phyloP scores from a whole-genome alignment of 1,139 yeast species.

The Zygosaccharomyces pseudobailii region DNA sequence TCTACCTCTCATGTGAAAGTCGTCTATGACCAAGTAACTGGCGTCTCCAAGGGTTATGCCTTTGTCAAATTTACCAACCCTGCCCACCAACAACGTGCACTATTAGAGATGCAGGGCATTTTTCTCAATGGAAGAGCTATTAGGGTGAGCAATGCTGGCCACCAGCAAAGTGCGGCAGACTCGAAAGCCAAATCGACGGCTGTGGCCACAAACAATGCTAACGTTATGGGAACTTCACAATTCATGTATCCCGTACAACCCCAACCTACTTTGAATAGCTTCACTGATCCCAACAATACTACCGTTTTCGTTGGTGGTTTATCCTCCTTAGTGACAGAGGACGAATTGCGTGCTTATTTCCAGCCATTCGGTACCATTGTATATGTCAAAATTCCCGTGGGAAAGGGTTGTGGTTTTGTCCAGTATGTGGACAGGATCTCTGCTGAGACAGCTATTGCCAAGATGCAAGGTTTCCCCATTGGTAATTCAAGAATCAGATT shows the following conservation, averaged over 20 bases:
- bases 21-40: conserved; percentile 71
- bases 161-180: conserved; percentile 7
- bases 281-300: conserved; percentile 61
- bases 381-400: conserved; percentile 65
- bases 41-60: conserved; percentile 71
- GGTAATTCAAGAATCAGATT: conserved; percentile 64
- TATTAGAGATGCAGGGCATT: conserved; percentile 68
- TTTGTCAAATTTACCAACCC: conserved; percentile 66
- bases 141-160: conserved; percentile 64
- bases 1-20: conserved; percentile 66
- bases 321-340: conserved; percentile 54
- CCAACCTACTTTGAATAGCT: conserved; percentile 44
- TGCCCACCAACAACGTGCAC: conserved; percentile 58
- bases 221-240: conserved; percentile 13
- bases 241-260: conserved; percentile 26
- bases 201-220: not conserved
- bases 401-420: conserved; percentile 69
- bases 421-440: conserved; percentile 58
- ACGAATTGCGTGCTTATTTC: conserved; percentile 55
- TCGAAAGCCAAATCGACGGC: conserved; percentile 1
- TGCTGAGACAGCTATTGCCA: conserved; percentile 67
- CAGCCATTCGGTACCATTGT: conserved; percentile 62
- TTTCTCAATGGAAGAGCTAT: conserved; percentile 72
- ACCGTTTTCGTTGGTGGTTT: conserved; percentile 73
- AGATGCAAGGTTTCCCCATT: conserved; percentile 70